Percentiles rank a stretch among this genome's conserved stretches.
These are phyloP conservation scores for Aciculosporium take DNA, from an alignment of 2,329 filamentous ascomycete species.

Conservation along the genomic window DNA sequence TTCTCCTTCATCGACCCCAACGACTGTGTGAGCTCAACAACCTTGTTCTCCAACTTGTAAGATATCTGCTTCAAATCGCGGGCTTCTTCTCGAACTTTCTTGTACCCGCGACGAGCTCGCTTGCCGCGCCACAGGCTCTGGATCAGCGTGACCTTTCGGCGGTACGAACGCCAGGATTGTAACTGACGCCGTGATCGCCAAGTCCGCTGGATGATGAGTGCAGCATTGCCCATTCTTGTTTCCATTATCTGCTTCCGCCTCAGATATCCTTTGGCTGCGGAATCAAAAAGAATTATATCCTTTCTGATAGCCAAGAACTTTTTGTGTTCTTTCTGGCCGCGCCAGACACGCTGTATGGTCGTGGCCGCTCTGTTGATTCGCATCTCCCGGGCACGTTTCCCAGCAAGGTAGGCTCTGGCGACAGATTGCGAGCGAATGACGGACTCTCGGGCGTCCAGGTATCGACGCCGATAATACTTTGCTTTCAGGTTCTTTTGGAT, in stretches of 20 bases:
- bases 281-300: conserved; percentile 79
- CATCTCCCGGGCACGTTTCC: conserved; percentile 64
- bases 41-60: conserved; percentile 99
- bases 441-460: conserved; percentile 70
- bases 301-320: conserved; percentile 63
- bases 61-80: conserved; percentile 98
- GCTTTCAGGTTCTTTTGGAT: conserved; percentile 96
- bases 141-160: conserved; percentile 75
- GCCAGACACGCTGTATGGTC: conserved; percentile 90
- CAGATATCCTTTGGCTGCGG: conserved; percentile 81
- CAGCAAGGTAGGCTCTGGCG: conserved; percentile 62
- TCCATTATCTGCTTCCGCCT: conserved; percentile 87
- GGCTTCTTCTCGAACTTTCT: conserved; percentile 82
- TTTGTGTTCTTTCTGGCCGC: conserved; percentile 79
- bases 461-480: conserved; percentile 88
- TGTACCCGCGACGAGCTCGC: conserved; percentile 69
- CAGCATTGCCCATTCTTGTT: conserved; percentile 83
- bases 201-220: conserved; percentile 73
- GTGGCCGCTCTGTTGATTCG: conserved; percentile 77
- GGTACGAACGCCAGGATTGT: conserved; percentile 72
- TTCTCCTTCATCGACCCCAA: conserved; percentile 84
- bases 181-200: conserved; percentile 75
- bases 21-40: conserved; percentile 91
- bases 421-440: conserved; percentile 70
- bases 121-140: conserved; percentile 90